Conservation (phyloP, 108 stramenopile genomes). For the Skeletonema menzelii region DNA sequence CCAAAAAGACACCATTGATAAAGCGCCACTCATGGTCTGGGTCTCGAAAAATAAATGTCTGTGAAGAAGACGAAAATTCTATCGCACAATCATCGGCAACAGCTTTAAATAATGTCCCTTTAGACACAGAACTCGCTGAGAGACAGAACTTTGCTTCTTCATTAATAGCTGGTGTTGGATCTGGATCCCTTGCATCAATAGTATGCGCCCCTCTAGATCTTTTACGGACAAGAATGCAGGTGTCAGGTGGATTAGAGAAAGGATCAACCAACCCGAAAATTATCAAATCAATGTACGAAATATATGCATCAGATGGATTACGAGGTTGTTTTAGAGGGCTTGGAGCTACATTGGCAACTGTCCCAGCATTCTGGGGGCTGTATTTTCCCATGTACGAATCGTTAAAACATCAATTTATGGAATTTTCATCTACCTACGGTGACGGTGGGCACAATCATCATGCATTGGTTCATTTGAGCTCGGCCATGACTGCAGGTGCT, state of each 20-base stretch:
- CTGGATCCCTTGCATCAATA: conserved; percentile 71
- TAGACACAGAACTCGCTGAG: conserved; percentile 8
- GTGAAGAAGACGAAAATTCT: conserved; percentile 22
- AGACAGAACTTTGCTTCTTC: conserved; percentile 53
- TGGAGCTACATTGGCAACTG: conserved; percentile 84
- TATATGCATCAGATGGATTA: conserved; percentile 70
- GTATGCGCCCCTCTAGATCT: conserved; percentile 92
- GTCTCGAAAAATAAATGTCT: conserved; percentile 37
- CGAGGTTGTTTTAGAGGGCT: conserved; percentile 89
- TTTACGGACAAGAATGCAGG: conserved; percentile 84
- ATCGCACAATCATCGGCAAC: not conserved
- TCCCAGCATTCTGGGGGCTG: conserved; percentile 91
- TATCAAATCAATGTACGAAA: conserved; percentile 49
- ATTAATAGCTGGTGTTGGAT: conserved; percentile 80
- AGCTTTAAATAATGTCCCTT: not conserved
- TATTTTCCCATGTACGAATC: conserved; percentile 72
- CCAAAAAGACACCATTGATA: not conserved
- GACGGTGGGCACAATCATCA: conserved; percentile 48
- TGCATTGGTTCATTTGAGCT: conserved; percentile 66
- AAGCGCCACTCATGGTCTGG: conserved; percentile 44
- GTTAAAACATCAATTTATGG: conserved; percentile 29
- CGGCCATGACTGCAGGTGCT: conserved; percentile 82
- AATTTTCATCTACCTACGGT: conserved; percentile 27
- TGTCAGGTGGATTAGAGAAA: conserved; percentile 63
- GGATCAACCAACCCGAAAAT: conserved; percentile 21